A percentile compares a stretch with the other conserved stretches of the same genome.
Evolutionary conservation across 352 stramenopile genomes (phyloP).

Genomic region (Plasmopara halstedii): DNA sequence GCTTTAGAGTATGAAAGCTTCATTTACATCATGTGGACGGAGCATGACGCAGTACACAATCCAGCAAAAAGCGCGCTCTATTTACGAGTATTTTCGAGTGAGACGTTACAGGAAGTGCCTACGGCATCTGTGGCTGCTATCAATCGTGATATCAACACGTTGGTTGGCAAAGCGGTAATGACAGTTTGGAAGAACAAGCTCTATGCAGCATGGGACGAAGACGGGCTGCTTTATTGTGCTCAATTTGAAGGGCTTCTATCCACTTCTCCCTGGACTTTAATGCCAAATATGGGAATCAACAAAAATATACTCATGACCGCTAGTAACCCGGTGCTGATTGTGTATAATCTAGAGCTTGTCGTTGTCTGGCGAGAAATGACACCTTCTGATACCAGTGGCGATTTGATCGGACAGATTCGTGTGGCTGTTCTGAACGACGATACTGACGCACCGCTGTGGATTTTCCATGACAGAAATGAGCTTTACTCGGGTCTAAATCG

Average conservation of each 20-base stretch:
- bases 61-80: constrained; percentile 46
- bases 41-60: constrained; percentile 31
- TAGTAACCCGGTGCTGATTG: constrained; percentile 34
- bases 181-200: constrained; percentile 36
- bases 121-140: constrained; percentile 18
- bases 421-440: constrained; percentile 49
- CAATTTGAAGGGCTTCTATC: constrained; percentile 38
- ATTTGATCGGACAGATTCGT: constrained; percentile 40
- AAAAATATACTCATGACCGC: constrained; percentile 43
- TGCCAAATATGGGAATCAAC: constrained; percentile 59
- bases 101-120: constrained; percentile 26
- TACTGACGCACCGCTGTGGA: constrained; percentile 45
- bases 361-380: constrained; percentile 51
- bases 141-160: constrained; percentile 40
- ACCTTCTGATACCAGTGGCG: constrained; percentile 4
- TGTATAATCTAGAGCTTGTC: constrained; percentile 54
- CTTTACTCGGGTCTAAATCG: constrained; percentile 36
- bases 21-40: constrained; percentile 64
- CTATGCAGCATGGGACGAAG: constrained; percentile 69
- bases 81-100: constrained; percentile 37
- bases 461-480: constrained; percentile 64
- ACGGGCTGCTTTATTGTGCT: constrained; percentile 47
- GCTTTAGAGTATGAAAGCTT: constrained; percentile 30
- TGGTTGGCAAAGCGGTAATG: constrained; percentile 42
- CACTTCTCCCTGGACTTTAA: constrained; percentile 37